A percentile compares a stretch with the other conserved stretches of the same genome.
These are phyloP conservation scores for Onygenales sp. DNA, from an alignment of 2,329 filamentous ascomycete genomes.

Conservation along the genomic window DNA sequence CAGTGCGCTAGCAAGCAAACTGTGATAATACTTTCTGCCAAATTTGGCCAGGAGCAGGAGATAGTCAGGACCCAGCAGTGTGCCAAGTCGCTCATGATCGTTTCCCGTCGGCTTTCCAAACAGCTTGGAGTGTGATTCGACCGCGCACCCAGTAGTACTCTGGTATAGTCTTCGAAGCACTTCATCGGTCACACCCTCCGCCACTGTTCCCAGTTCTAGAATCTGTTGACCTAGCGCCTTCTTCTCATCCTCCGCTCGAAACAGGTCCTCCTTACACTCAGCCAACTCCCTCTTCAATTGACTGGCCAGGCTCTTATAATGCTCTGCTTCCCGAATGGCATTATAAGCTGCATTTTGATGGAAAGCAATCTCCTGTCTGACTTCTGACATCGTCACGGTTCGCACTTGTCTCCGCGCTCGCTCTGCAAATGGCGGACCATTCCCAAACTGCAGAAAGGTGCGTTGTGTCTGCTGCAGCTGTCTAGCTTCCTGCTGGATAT, in stretches of 20 bases:
- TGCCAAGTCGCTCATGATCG: background rate
- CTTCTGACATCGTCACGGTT: background rate
- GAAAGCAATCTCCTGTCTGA: background rate
- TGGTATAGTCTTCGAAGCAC: constrained; percentile 1
- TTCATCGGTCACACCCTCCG: constrained; percentile 1
- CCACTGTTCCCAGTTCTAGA: constrained; percentile 1
- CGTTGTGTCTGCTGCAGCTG: background rate
- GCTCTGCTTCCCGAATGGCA: background rate
- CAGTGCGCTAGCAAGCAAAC: constrained; percentile 1
- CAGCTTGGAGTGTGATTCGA: background rate
- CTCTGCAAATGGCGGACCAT: background rate
- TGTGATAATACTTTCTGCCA: constrained; percentile 1
- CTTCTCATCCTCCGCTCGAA: background rate
- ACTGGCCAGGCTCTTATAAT: background rate
- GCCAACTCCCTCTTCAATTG: background rate
- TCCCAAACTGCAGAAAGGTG: background rate
- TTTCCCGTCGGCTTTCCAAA: background rate
- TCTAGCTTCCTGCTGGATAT: background rate
- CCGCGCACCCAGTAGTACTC: background rate
- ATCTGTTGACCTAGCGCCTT: constrained; percentile 1
- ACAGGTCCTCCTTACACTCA: constrained; percentile 2
- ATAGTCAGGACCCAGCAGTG: background rate
- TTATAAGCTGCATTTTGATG: background rate
- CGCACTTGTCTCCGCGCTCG: background rate
- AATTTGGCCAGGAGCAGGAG: background rate